Evolutionary conservation across 257 asterid species (phyloP).

Genomic region (Penstemon davidsonii): DNA sequence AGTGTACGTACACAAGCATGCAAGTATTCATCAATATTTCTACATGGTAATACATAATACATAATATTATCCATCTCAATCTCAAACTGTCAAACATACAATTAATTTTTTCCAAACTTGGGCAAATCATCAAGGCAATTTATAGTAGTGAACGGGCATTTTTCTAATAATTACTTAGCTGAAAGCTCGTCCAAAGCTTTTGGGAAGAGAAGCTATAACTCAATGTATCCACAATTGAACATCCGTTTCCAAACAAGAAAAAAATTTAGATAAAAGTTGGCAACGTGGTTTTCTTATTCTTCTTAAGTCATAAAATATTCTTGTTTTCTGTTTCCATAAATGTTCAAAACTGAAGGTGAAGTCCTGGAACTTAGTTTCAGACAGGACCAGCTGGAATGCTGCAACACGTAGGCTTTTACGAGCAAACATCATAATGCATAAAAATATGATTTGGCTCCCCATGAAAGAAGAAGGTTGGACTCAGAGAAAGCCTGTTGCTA

Average conservation of each 20-base stretch:
- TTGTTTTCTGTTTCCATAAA: too few species aligned
- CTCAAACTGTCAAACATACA: neutral
- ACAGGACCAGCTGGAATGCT: neutral
- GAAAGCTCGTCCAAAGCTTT: neutral
- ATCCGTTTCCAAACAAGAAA: neutral
- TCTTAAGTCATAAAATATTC: too few species aligned
- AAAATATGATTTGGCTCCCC: too few species aligned
- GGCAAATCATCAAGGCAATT: neutral
- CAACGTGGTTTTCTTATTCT: too few species aligned
- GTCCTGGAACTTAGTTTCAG: neutral
- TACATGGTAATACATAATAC: too few species aligned
- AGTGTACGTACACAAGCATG: neutral
- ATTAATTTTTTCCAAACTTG: neutral
- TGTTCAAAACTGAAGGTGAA: neutral
- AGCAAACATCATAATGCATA: too few species aligned
- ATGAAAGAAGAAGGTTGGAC: too few species aligned
- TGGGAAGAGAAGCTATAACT: neutral
- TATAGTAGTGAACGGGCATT: neutral
- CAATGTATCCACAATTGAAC: neutral
- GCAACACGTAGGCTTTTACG: too few species aligned
- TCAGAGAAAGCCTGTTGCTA: too few species aligned
- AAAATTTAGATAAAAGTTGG: neutral
- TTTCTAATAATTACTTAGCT: neutral
- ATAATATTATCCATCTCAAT: neutral
- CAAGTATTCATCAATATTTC: neutral